Base-by-base conservation (phyloP, 2,329 filamentous ascomycete genomes). In the Pseudocercospora crystallina region DNA sequence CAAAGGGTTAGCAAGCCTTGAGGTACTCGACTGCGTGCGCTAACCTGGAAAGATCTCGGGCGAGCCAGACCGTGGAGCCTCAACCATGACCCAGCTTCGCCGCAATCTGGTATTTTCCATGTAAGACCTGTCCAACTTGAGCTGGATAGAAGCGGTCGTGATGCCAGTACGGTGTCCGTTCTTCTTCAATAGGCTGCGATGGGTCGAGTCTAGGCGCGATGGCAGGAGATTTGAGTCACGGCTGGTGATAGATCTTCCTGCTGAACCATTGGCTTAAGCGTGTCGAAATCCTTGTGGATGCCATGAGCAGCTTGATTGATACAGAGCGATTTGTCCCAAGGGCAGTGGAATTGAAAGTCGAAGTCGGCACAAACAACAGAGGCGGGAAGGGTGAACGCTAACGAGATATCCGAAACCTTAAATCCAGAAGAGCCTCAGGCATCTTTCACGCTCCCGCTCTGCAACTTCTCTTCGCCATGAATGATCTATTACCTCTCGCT, bases 51-150 rank as follows among this genome's bases (percentile, higher is more conserved):
- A 43, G 40, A 7, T 74, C 70, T 36, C 60, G 65, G 31, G 64
- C 67, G 1, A 76, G 63, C 73, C 73, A 76, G 4, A 72, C 68
- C 0, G 72, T 75, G 5, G 72, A 72, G 43, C 53, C 60, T 3
- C 58, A 61, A 10, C 72, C 72, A 52, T 69, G 71, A 37, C 73
- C 73, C 5, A 75, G 61, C 54, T 76, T 76, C 37, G 63, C 65
- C 5, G 73, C 59, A 32, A 72, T 58, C 43, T 69, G 64, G 52
- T 73, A 75, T 13, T 57, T 62, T 3, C 35, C 38, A 5, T 64
- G 26, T 35, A 71, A 47, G 0, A 69, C 40, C 12, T 71, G 47
- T 5, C 70, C 69, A 5, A 71, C 65, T 1, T 42, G 51, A 38
- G 71, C 62, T 0, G 70, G 67, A 53, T 69, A 70, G 41, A 43